Percentiles rank a stretch among this genome's conserved stretches.
These are phyloP conservation scores for Naganishia onofrii DNA, from an alignment of 768 basidiomycete genomes.

Conservation along the genomic window DNA sequence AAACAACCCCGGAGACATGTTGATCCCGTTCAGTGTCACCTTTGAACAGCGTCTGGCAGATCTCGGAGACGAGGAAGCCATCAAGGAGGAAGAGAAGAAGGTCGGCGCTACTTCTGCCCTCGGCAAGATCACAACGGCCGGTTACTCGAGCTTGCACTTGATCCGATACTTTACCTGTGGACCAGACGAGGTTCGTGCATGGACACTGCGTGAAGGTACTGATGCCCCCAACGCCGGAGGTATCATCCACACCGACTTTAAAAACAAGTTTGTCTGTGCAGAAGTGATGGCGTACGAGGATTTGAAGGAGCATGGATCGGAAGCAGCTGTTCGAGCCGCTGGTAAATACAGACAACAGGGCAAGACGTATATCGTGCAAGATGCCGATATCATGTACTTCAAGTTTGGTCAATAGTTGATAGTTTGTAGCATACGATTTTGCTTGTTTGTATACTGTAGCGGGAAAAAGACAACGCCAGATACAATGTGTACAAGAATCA, in stretches of 20 bases:
- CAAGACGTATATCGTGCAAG: conserved; percentile 64
- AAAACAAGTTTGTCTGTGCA: conserved; percentile 88
- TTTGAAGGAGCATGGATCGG: conserved; percentile 84
- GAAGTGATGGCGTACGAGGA: conserved; percentile 81
- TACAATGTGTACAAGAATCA: background rate
- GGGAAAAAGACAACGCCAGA: conserved; percentile 9
- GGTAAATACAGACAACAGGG: conserved; percentile 94
- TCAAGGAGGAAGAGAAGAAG: conserved; percentile 69
- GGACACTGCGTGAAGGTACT: conserved; percentile 91
- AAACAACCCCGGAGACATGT: conserved; percentile 89
- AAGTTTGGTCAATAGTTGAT: conserved; percentile 33
- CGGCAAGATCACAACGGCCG: conserved; percentile 91
- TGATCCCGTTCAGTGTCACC: conserved; percentile 96
- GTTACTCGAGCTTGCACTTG: conserved; percentile 57
- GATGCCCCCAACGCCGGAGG: conserved; percentile 97
- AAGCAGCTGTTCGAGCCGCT: conserved; percentile 83
- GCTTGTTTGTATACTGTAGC: conserved; percentile 2
- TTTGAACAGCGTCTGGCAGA: conserved; percentile 83
- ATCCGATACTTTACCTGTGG: conserved; percentile 98
- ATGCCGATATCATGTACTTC: conserved; percentile 51
- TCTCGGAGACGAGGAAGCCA: conserved; percentile 62
- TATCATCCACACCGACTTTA: conserved; percentile 83
- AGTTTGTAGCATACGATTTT: conserved; percentile 9
- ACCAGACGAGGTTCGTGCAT: conserved; percentile 92
- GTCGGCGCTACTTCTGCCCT: conserved; percentile 68